Evolutionary conservation across 176 grass and related monocot species (phyloP), one percentile per base, ranked within the genome.

Genomic region (Musa beccarii): DNA sequence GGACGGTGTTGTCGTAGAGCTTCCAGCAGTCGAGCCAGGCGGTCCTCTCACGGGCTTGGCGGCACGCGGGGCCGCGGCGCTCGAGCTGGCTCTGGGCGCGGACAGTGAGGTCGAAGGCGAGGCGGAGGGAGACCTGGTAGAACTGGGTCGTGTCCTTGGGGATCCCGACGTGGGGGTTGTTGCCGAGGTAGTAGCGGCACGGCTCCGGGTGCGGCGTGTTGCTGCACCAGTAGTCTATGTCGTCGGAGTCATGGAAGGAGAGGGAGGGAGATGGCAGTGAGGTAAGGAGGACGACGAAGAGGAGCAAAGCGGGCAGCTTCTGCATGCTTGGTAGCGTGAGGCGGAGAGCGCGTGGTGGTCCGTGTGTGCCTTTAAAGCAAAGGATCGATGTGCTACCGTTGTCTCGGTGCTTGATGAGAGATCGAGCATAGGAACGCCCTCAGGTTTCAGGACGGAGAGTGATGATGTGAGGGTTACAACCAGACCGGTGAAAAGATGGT

Each of bases 11-110:
- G 65, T 17, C 16, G 54, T 80, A 87, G 71, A 87, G 85, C 49
- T 80, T 79, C 85, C 80, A 87, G 67, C 85, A 87, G 71, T 87
- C 85, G 11, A 79, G 17, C 72, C 81, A 78, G 6, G 85, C 85
- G 1, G 59, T 65, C 28, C 63, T 54, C 85, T 75, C 80, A 1
- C 16, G 59, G 17, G 71, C 21, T 17, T 22, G 50, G 34, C 69
- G 53, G 72, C 85, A 87, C 16, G 74, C 43, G 2, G 51, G 17
- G 57, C 77, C 77, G 8, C 80, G 69, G 29, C 73, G 50, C 29
- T 51, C 15, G 26, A 87, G 77, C 66, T 76, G 85, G 51, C 56
- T 59, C 54, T 73, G 77, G 6, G 85, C 85, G 34, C 52, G 81
- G 72, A 76, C 8, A 49, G 72, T 15, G 53, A 80, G 74, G 63